Evolutionary conservation across 1,139 yeast species (phyloP).

Genomic region (Magnusiomyces ingens): DNA sequence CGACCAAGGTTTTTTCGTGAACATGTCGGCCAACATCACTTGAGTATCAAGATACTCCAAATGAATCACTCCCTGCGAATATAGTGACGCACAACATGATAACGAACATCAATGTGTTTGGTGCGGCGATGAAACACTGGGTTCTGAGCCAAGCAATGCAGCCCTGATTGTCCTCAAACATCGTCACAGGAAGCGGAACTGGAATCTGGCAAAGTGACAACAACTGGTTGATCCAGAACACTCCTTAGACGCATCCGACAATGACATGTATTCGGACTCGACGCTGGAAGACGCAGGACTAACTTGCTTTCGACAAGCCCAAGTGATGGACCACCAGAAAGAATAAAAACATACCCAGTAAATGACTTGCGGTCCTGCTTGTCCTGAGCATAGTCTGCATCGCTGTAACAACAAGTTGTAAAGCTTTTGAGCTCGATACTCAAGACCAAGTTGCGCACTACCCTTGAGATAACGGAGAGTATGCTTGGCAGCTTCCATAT

Average conservation of each 20-base stretch:
- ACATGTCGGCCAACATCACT: conserved; percentile 4
- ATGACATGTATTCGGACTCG: conserved; percentile 8
- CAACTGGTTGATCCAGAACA: too few relatives aligned
- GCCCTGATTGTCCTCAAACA: conserved; percentile 19
- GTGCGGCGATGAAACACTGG: conserved; percentile 10
- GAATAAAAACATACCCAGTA: conserved; percentile 17
- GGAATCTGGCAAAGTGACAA: background rate
- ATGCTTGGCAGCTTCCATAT: conserved; percentile 18
- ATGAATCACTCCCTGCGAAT: background rate
- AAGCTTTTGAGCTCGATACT: background rate
- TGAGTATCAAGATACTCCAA: background rate
- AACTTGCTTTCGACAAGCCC: conserved; percentile 12
- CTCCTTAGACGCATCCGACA: conserved; percentile 3
- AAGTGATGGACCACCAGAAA: conserved; percentile 17
- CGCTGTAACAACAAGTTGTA: background rate
- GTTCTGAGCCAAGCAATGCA: conserved; percentile 18
- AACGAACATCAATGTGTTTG: conserved; percentile 2
- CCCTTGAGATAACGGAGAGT: conserved; percentile 17
- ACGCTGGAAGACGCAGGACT: background rate
- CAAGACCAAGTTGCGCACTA: conserved; percentile 1
- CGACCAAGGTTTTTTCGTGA: background rate
- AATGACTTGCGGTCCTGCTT: conserved; percentile 11
- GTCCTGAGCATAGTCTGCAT: conserved; percentile 1
- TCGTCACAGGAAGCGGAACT: background rate
- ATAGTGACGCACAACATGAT: background rate